A percentile compares a stretch with the other conserved stretches of the same genome.
Evolutionary conservation across 2,329 filamentous ascomycete genomes (phyloP).

Genomic region (Didymella segeticola): DNA sequence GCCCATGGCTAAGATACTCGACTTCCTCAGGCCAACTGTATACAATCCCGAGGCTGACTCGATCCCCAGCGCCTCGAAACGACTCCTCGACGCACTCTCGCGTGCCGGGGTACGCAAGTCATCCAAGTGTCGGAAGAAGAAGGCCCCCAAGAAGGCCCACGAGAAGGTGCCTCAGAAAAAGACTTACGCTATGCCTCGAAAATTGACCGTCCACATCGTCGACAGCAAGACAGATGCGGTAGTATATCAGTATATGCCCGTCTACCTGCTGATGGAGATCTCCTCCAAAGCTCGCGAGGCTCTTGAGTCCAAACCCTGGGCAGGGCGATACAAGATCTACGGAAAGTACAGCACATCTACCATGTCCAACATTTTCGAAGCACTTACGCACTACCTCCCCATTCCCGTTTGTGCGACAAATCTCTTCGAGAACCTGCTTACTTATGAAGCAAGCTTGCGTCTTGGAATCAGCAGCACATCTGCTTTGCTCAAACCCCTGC

Average conservation of each 20-base stretch:
- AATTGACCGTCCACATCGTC: background rate
- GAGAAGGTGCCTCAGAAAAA: background rate
- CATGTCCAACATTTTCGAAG: background rate
- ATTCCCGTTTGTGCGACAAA: background rate
- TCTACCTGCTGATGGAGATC: background rate
- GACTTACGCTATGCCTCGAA: background rate
- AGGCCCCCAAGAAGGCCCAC: background rate
- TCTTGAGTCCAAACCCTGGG: background rate
- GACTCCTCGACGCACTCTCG: background rate
- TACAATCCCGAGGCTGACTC: background rate
- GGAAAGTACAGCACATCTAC: background rate
- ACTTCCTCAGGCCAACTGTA: background rate
- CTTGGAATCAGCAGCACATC: background rate
- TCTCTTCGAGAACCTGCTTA: background rate
- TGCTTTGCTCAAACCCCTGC: background rate
- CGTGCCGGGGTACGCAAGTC: background rate
- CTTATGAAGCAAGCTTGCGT: slow-evolving; percentile 8
- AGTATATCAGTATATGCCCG: slow-evolving; percentile 2
- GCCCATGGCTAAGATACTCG: background rate
- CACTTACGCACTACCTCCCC: background rate
- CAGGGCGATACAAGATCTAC: background rate
- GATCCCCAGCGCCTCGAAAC: background rate
- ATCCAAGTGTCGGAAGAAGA: background rate
- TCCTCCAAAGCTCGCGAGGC: background rate
- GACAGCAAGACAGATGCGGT: background rate